A percentile compares a stretch with the other conserved stretches of the same genome.
Conservation (phyloP, 257 asterid genomes). For the Petunia axillaris region DNA sequence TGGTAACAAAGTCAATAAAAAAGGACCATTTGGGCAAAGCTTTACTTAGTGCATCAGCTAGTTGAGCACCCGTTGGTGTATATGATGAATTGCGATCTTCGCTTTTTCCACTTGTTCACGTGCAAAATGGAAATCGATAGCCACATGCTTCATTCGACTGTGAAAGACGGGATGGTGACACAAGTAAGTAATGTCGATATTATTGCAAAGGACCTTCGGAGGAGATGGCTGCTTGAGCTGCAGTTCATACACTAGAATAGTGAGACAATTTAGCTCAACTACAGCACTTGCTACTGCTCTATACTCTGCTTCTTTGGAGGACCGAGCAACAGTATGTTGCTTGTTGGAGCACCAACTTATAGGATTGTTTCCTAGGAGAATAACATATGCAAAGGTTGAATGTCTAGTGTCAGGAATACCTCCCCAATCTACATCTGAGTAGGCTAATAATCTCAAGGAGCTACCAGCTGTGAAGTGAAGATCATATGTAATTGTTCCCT, state of each 20-base stretch:
- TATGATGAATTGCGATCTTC: not conserved
- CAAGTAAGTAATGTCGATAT: not conserved
- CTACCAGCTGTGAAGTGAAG: not conserved
- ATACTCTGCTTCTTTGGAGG: not conserved
- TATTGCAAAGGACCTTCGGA: not conserved
- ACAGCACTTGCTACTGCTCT: not conserved
- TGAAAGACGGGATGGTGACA: too few species aligned
- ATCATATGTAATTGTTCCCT: not conserved
- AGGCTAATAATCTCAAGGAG: not conserved
- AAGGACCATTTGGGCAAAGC: not conserved
- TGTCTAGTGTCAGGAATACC: not conserved
- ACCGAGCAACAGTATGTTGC: not conserved
- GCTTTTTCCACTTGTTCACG: not conserved
- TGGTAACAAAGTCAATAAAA: not conserved
- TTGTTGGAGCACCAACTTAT: not conserved
- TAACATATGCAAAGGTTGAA: constrained; percentile 12
- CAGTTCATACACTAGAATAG: not conserved
- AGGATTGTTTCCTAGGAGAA: not conserved
- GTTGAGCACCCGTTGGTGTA: not conserved
- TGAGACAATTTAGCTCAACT: not conserved
- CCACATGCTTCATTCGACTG: too few species aligned
- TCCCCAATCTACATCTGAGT: not conserved
- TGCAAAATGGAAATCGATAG: too few species aligned
- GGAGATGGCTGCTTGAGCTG: not conserved
- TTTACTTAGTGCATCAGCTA: not conserved